Conservation (phyloP, 495 filamentous ascomycete species). For the Geopyxis carbonaria region DNA sequence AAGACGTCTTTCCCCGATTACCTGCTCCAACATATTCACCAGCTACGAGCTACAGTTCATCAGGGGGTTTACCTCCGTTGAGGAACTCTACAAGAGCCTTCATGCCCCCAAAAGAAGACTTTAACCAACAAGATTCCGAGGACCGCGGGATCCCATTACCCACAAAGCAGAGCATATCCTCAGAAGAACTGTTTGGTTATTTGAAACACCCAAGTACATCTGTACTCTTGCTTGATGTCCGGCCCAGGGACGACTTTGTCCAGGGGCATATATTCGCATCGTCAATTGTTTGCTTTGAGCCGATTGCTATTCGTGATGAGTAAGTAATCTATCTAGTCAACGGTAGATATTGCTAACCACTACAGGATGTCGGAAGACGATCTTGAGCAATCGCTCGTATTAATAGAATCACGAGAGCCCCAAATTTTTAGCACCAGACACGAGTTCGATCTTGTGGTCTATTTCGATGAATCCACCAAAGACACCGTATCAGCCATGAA, state of each 20-base stretch:
- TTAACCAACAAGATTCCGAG: too few relatives aligned
- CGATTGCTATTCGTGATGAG: constrained; percentile 49
- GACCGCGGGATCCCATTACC: too few relatives aligned
- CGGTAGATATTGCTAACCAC: constrained; percentile 1
- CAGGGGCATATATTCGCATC: constrained; percentile 69
- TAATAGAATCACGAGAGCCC: constrained; percentile 51
- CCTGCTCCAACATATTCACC: constrained; percentile 24
- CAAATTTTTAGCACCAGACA: constrained; percentile 56
- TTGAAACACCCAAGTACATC: constrained; percentile 36
- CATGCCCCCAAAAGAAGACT: not conserved
- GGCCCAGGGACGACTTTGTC: constrained; percentile 66
- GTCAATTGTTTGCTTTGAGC: constrained; percentile 78
- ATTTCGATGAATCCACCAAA: constrained; percentile 59
- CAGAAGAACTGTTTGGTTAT: constrained; percentile 44
- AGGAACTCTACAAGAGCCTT: constrained; percentile 5
- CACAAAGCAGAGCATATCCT: not conserved
- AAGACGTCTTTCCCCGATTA: constrained; percentile 15
- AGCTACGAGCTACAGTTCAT: constrained; percentile 16
- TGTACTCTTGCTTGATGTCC: constrained; percentile 72
- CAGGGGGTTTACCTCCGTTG: constrained; percentile 14
- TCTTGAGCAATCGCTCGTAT: constrained; percentile 54
- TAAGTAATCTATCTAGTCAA: constrained; percentile 8
- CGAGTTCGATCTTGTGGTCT: constrained; percentile 71
- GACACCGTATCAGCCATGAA: too few relatives aligned
- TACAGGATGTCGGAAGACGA: constrained; percentile 64